Conservation (phyloP, 2,329 filamentous ascomycete genomes). For the Trichoderma pleuroti region DNA sequence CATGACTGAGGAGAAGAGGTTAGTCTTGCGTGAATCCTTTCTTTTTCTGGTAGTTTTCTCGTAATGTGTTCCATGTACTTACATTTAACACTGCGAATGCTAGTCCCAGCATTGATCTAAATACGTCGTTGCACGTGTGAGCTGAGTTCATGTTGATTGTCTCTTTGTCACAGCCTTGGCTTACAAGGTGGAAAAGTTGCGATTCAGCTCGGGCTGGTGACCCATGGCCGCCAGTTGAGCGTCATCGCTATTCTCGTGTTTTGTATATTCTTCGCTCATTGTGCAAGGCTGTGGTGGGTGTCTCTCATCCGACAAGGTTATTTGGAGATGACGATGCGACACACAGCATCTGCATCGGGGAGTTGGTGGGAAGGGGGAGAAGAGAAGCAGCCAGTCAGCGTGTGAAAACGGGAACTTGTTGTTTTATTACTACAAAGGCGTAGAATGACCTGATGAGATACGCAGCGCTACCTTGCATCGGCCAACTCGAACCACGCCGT, state of each 20-base stretch:
- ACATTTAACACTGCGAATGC: conserved; percentile 47
- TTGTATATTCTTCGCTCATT: conserved; percentile 21
- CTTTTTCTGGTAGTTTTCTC: background rate
- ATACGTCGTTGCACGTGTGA: background rate
- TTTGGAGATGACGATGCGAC: background rate
- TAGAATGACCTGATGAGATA: background rate
- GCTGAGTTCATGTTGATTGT: background rate
- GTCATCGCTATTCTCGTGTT: conserved; percentile 24
- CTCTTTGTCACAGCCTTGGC: background rate
- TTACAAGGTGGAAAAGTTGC: conserved; percentile 28
- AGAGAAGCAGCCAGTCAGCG: background rate
- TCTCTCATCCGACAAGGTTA: background rate
- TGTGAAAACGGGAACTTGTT: background rate
- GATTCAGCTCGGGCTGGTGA: conserved; percentile 26
- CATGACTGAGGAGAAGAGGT: conserved; percentile 30
- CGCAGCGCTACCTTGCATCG: background rate
- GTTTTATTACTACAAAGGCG: background rate
- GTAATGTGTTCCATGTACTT: background rate
- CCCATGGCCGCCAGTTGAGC: conserved; percentile 28
- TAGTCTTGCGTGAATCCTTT: background rate
- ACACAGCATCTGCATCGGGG: background rate
- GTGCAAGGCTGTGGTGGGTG: background rate
- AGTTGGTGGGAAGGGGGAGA: background rate
- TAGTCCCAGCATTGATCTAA: conserved; percentile 39
- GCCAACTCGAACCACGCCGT: background rate